phyloP scores from a whole-genome alignment of 1,284 basidiomycete genomes.

The Cutaneotrichosporon cavernicola region DNA sequence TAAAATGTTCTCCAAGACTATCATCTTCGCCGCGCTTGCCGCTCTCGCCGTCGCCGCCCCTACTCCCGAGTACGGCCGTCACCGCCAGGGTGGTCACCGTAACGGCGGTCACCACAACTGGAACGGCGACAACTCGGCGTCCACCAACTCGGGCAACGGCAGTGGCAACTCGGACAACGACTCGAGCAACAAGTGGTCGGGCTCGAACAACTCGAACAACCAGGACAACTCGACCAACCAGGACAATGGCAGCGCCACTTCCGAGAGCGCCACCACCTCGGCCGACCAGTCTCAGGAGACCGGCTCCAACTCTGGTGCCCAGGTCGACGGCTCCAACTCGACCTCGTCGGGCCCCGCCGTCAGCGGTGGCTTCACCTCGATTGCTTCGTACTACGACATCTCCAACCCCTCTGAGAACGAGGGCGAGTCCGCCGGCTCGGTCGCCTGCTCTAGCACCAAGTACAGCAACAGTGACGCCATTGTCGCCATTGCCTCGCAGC shows the following conservation, averaged over 20 bases:
- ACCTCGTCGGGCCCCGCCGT: conserved; percentile 48
- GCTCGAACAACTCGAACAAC: neutral
- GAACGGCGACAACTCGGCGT: neutral
- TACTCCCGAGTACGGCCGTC: conserved; percentile 3
- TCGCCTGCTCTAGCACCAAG: conserved; percentile 10
- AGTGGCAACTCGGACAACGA: neutral
- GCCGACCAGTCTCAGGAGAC: too few relatives aligned
- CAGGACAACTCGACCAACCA: neutral
- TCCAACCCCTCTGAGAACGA: conserved; percentile 13
- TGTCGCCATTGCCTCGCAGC: conserved; percentile 8
- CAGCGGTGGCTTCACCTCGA: conserved; percentile 3
- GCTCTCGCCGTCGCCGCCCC: conserved; percentile 9
- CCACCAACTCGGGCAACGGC: too few relatives aligned
- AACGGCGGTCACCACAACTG: neutral
- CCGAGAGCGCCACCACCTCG: neutral
- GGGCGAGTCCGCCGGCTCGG: conserved; percentile 4
- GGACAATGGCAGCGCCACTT: neutral
- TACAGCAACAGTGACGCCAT: conserved; percentile 10
- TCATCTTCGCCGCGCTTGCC: conserved; percentile 5
- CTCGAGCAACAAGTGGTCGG: neutral
- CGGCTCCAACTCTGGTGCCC: neutral
- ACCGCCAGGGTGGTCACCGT: conserved; percentile 1
- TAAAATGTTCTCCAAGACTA: conserved; percentile 7
- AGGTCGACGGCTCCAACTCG: conserved; percentile 1
- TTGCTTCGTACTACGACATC: conserved; percentile 12